Conservation (phyloP, 805 yeast species). For the Ogataea glucozyma region DNA sequence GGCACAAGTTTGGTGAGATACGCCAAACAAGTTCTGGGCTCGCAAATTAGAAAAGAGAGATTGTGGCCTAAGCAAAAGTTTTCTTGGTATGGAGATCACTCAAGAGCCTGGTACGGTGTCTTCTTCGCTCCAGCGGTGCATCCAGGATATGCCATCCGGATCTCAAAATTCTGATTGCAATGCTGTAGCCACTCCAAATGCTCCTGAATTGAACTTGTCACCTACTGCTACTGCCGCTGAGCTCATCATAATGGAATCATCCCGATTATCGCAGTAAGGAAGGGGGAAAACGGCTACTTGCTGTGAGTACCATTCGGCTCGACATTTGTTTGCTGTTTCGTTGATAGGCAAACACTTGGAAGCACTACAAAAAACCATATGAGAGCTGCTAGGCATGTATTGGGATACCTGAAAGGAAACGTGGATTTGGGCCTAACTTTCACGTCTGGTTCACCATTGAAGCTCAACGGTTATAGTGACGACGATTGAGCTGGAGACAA, state of each 20-base stretch:
- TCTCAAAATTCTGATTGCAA: neutral
- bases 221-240: neutral
- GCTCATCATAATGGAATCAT: neutral
- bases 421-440: neutral
- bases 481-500: conserved; percentile 18
- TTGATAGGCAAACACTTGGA: conserved; percentile 2
- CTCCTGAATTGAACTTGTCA: too few relatives aligned
- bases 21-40: too few relatives aligned
- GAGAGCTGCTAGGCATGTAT: conserved; percentile 10
- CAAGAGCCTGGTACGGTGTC: neutral
- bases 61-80: neutral
- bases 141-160: neutral
- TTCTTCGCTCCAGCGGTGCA: neutral
- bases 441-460: neutral
- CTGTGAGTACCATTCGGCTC: neutral
- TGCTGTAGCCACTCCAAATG: too few relatives aligned
- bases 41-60: neutral
- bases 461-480: conserved; percentile 14
- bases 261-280: conserved; percentile 1
- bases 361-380: conserved; percentile 8
- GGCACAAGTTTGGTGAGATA: too few relatives aligned
- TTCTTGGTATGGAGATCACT: neutral
- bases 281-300: conserved; percentile 1
- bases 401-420: conserved; percentile 20
- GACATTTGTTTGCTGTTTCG: neutral